Percentiles rank a stretch among this genome's conserved stretches.
Evolutionary conservation across 1,139 yeast species (phyloP).

Genomic region (Ogataea hybrid): DNA sequence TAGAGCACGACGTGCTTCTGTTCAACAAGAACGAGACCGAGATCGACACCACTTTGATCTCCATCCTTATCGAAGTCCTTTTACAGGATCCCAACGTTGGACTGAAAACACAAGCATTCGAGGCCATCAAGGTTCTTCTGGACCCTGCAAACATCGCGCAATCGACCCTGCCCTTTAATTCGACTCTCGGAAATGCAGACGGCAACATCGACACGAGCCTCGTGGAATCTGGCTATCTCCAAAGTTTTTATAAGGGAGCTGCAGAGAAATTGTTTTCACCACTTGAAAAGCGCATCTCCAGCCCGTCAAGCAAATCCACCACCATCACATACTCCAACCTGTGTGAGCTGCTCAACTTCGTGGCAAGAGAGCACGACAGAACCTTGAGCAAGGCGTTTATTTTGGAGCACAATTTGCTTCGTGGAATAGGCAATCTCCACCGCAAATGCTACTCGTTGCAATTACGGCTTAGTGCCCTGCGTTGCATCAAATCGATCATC

Average conservation of each 20-base stretch:
- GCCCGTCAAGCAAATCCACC: conserved; percentile 9
- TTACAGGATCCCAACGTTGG: conserved; percentile 68
- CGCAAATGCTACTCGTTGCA: conserved; percentile 42
- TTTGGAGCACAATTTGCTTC: conserved; percentile 51
- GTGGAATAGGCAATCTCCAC: conserved; percentile 50
- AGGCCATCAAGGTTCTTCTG: conserved; percentile 71
- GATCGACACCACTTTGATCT: conserved; percentile 61
- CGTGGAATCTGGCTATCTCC: conserved; percentile 48
- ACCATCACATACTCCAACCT: conserved; percentile 54
- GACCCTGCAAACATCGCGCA: conserved; percentile 42
- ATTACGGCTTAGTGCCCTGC: conserved; percentile 60
- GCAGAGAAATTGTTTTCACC: conserved; percentile 60
- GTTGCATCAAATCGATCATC: conserved; percentile 62
- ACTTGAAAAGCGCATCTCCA: conserved; percentile 7
- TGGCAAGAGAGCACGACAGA: conserved; percentile 62
- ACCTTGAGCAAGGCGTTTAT: conserved; percentile 58
- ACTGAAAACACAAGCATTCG: conserved; percentile 76
- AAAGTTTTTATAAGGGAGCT: conserved; percentile 58
- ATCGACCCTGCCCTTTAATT: conserved; percentile 10
- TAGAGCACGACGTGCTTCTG: conserved; percentile 79
- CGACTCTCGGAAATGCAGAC: conserved; percentile 12
- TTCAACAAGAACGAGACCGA: conserved; percentile 39
- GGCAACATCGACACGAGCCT: conserved; percentile 29
- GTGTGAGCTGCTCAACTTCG: conserved; percentile 67
- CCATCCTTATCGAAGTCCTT: conserved; percentile 59